These are phyloP conservation scores for Akanthomyces muscarius DNA, from an alignment of 2,329 filamentous ascomycete species.

Conservation along the genomic window DNA sequence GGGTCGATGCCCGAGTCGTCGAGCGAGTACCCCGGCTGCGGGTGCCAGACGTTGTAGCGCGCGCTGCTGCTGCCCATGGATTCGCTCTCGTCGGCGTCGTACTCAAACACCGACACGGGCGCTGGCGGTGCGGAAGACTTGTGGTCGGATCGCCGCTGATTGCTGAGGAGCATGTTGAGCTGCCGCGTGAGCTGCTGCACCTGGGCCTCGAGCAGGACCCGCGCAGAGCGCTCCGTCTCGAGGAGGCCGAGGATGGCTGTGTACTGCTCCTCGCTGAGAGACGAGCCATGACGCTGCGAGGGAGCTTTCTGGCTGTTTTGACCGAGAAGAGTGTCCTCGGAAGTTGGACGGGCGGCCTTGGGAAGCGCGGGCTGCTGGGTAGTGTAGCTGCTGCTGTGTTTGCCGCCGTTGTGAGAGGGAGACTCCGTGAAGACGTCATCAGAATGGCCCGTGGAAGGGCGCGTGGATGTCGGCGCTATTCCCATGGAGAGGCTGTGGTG, in stretches of 20 bases:
- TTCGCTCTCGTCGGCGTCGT: slow-evolving; percentile 34
- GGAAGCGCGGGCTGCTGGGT: not conserved
- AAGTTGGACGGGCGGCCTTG: slow-evolving; percentile 33
- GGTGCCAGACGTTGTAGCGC: slow-evolving; percentile 15
- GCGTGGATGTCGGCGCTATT: slow-evolving; percentile 4
- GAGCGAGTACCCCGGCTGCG: not conserved
- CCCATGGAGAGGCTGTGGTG: slow-evolving; percentile 14
- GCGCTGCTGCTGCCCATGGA: slow-evolving; percentile 9
- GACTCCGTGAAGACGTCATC: not conserved
- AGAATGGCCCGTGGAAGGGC: not conserved
- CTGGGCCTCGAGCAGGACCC: slow-evolving; percentile 52
- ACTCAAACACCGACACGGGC: slow-evolving; percentile 38
- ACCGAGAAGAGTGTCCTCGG: slow-evolving; percentile 20
- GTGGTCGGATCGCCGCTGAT: not conserved
- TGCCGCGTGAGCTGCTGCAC: slow-evolving; percentile 51
- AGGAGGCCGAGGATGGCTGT: slow-evolving; percentile 49
- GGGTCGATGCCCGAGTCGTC: slow-evolving; percentile 12
- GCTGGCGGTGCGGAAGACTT: not conserved
- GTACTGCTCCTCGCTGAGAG: slow-evolving; percentile 45
- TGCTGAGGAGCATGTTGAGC: slow-evolving; percentile 36
- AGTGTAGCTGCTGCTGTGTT: not conserved
- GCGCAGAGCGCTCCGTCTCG: slow-evolving; percentile 52
- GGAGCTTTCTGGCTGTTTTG: slow-evolving; percentile 21
- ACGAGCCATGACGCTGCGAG: slow-evolving; percentile 29
- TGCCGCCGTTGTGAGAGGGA: not conserved